phyloP scores from a whole-genome alignment of 2,329 filamentous ascomycete genomes.

The Fusarium euwallaceae region DNA sequence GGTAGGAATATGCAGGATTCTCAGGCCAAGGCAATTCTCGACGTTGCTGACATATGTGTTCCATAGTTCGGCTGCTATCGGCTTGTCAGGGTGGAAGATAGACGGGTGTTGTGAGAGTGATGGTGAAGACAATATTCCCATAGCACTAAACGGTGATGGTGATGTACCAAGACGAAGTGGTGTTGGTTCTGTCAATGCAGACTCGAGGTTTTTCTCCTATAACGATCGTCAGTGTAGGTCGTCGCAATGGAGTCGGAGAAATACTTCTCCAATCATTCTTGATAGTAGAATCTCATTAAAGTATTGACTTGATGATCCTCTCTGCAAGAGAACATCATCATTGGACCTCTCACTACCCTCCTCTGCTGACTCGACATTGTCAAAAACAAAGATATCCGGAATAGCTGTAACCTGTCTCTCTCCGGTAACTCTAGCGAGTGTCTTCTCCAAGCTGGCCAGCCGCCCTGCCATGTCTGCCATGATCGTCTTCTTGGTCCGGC shows the following conservation, averaged over 20 bases:
- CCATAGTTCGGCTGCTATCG: not conserved
- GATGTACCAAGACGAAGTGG: not conserved
- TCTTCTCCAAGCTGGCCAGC: not conserved
- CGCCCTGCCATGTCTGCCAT: slow-evolving; percentile 3
- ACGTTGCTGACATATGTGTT: not conserved
- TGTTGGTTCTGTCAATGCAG: not conserved
- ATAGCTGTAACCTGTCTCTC: not conserved
- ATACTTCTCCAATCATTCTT: not conserved
- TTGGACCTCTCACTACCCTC: not conserved
- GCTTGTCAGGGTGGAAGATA: slow-evolving; percentile 3
- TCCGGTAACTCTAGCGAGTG: not conserved
- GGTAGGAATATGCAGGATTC: not conserved
- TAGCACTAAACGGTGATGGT: not conserved
- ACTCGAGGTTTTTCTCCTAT: not conserved
- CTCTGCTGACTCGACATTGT: not conserved
- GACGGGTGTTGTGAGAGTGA: not conserved
- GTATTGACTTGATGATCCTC: not conserved
- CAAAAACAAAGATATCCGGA: not conserved
- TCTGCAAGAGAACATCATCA: not conserved
- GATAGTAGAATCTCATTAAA: not conserved
- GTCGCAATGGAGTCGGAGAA: rapidly evolving
- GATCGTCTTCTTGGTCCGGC: slow-evolving; percentile 14
- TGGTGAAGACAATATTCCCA: not conserved
- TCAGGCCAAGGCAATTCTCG: not conserved
- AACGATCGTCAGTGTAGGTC: not conserved